Evolutionary conservation across 2,329 filamentous ascomycete genomes (phyloP), one percentile per base, ranked within the genome.

Genomic region (Sclerotiophoma versabilis): DNA sequence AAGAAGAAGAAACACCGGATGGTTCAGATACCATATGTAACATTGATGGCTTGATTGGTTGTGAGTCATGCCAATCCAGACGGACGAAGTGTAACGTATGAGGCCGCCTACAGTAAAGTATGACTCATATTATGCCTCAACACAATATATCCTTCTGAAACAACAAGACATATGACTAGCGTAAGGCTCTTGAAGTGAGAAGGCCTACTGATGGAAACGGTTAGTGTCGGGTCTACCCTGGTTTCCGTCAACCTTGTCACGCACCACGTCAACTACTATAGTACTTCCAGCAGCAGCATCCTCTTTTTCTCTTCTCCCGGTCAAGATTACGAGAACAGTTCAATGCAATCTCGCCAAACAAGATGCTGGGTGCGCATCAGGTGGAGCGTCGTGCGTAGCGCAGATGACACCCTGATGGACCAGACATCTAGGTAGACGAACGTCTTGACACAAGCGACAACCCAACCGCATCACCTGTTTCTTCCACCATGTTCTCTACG

Each of bases 391-490:
- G 20, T 17, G 39, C 26, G n/a, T n/a, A n/a, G n/a, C n/a, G 20
- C 32, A 32, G 14, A 26, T 25, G 49, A 33, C 36, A 53, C 36
- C 43, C 22, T 53, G 36, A 29, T 42, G 29, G 27, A 12, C 30
- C 5, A 22, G 30, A 12, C 34, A 34, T 30, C 9, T 15, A 34
- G 49, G 34, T 39, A 52, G 27, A 15, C 34, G 9, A 5, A 8
- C n/a, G n/a, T 23, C 32, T 6, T 32, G n/a, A 8, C 14, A 27
- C 23, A 36, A 46, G 4, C 42, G 29, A 25, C 22, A 15, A 2
- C 27, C 20, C 11, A 19, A 26, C 20, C 33, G 22, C n/a, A n/a
- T 10, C 12, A 32, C 3, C 30, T 14, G 3, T 9, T 29, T 19
- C n/a, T 34, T 32, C 26, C 5, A 19, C 4, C 4, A 25, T 17